Conservation (phyloP, 768 basidiomycete genomes). For the Boletus reticuloceps region DNA sequence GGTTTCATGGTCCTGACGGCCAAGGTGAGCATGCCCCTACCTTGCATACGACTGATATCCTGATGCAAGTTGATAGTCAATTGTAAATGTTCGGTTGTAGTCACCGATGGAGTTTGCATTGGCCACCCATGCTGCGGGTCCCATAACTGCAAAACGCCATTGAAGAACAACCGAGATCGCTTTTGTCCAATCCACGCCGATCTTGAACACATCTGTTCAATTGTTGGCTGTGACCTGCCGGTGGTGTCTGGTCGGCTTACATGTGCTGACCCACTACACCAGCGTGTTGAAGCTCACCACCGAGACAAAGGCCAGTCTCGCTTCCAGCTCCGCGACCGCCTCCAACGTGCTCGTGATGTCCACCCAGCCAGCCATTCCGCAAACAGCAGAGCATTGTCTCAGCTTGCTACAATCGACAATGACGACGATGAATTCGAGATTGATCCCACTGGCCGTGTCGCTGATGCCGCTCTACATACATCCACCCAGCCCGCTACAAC, state of each 20-base stretch:
- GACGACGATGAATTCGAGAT: too few species aligned
- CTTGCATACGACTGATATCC: too few species aligned
- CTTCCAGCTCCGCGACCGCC: constrained; percentile 1
- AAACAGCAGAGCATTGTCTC: background rate
- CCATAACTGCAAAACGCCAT: background rate
- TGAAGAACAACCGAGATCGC: background rate
- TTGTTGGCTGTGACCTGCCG: background rate
- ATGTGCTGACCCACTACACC: background rate
- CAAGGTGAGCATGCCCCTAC: too few species aligned
- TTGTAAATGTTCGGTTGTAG: background rate
- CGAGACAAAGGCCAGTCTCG: background rate
- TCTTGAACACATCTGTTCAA: background rate
- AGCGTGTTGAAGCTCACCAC: background rate
- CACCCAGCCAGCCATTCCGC: background rate
- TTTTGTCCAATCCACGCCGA: background rate
- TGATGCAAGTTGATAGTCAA: background rate
- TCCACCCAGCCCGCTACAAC: too few species aligned
- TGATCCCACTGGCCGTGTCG: too few species aligned
- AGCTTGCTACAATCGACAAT: too few species aligned
- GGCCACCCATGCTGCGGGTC: background rate
- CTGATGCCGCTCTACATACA: too few species aligned
- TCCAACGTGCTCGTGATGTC: background rate
- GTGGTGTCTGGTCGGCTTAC: background rate
- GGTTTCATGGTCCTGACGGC: background rate
- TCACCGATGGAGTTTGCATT: too few species aligned